A percentile compares a stretch with the other conserved stretches of the same genome.
Conservation (phyloP, 2,329 filamentous ascomycete genomes). For the Aspergillus udagawae region DNA sequence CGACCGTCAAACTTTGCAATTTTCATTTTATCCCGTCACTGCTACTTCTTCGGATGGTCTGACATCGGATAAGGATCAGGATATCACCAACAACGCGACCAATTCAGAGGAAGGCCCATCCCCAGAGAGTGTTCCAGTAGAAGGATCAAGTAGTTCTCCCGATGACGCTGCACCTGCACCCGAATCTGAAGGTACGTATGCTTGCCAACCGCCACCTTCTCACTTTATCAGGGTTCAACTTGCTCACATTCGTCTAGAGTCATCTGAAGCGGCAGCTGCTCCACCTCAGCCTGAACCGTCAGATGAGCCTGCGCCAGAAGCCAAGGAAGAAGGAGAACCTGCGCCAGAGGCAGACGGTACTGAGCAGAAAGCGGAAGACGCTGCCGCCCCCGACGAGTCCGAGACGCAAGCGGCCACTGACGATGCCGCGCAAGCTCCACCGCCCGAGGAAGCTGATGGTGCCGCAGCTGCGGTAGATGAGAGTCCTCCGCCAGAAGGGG, state of each 20-base stretch:
- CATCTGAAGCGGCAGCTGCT: slow-evolving; percentile 25
- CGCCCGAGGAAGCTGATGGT: neutral
- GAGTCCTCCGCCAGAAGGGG: slow-evolving; percentile 8
- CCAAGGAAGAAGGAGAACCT: slow-evolving; percentile 18
- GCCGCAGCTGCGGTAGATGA: slow-evolving; percentile 1
- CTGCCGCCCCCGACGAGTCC: slow-evolving; percentile 7
- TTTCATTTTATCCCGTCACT: slow-evolving; percentile 34
- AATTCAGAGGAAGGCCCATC: slow-evolving; percentile 21
- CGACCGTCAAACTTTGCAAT: slow-evolving; percentile 37
- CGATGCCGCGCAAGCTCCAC: slow-evolving; percentile 9
- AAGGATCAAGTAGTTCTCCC: slow-evolving; percentile 19
- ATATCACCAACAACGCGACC: slow-evolving; percentile 28
- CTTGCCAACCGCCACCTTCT: neutral
- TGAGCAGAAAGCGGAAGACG: slow-evolving; percentile 6
- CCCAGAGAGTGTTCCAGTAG: slow-evolving; percentile 16
- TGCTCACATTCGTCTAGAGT: slow-evolving; percentile 14
- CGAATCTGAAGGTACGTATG: slow-evolving; percentile 29
- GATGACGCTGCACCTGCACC: slow-evolving; percentile 22
- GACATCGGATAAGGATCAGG: slow-evolving; percentile 36
- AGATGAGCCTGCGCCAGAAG: slow-evolving; percentile 17
- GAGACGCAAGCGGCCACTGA: slow-evolving; percentile 9
- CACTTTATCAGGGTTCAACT: neutral
- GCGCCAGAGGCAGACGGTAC: slow-evolving; percentile 8
- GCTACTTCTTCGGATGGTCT: slow-evolving; percentile 27
- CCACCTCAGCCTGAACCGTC: slow-evolving; percentile 21